Percentiles rank a stretch among this genome's conserved stretches.
phyloP scores from a whole-genome alignment of 2,329 filamentous ascomycete species.

The Stenocarpella maydis region DNA sequence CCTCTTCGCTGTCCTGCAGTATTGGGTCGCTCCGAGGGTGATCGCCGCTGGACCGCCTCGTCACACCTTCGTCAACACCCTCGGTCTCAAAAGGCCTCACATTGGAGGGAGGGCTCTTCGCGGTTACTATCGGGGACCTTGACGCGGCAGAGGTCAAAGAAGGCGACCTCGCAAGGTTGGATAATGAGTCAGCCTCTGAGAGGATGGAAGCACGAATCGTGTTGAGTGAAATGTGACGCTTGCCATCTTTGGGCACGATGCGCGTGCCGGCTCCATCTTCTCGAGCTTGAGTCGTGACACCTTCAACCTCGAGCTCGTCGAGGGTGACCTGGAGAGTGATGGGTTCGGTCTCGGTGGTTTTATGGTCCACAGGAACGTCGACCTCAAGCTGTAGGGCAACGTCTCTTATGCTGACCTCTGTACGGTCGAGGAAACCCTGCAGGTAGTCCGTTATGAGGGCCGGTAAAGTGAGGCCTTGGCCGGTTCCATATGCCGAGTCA shows the following conservation, averaged over 20 bases:
- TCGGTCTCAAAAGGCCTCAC: constrained; percentile 38
- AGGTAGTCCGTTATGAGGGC: constrained; percentile 75
- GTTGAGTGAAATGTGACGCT: constrained; percentile 69
- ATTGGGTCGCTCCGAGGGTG: constrained; percentile 46
- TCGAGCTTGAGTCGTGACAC: constrained; percentile 59
- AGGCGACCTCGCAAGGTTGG: constrained; percentile 64
- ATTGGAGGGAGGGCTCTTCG: constrained; percentile 40
- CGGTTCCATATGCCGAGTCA: constrained; percentile 70
- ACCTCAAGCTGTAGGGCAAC: constrained; percentile 73
- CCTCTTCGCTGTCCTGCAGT: constrained; percentile 62
- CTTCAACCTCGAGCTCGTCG: constrained; percentile 72
- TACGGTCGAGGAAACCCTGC: constrained; percentile 76
- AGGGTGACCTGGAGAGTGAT: constrained; percentile 73
- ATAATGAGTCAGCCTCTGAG: constrained; percentile 73
- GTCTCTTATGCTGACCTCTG: constrained; percentile 71
- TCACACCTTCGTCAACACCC: constrained; percentile 38
- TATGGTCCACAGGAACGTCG: constrained; percentile 60
- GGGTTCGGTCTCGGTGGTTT: constrained; percentile 56
- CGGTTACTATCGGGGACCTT: constrained; percentile 52
- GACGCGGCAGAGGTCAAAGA: constrained; percentile 63
- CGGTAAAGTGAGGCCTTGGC: constrained; percentile 73
- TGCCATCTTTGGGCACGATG: constrained; percentile 65
- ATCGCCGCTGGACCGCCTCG: constrained; percentile 44
- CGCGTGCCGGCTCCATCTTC: constrained; percentile 45
- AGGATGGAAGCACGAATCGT: constrained; percentile 71